Evolutionary conservation across 768 basidiomycete species (phyloP), one percentile per base, ranked within the genome.

Genomic region (Boletus rubroflammeus): DNA sequence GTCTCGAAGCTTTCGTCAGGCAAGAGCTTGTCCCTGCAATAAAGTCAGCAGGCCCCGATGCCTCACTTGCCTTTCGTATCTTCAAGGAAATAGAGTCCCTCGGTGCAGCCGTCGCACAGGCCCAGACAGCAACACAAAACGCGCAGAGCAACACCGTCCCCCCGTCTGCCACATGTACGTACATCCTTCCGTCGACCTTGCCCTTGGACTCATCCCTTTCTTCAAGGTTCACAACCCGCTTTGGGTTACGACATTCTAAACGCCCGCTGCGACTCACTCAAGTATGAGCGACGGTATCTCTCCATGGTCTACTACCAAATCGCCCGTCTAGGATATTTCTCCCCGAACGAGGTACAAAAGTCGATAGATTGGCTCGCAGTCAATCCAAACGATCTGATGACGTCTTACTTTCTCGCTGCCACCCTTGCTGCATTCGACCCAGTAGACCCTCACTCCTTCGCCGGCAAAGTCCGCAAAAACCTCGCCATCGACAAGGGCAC

Each of bases 291-390:
- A 57, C 80, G 87, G 11, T 75, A 78, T 46, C 78, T 93, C 5
- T 82, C 83, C 19, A 76, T 78, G n/a, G 76, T 81, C 14, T 76
- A 90, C 34, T 83, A 79, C 67, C 73, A 81, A 25, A 73, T 92
- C 51, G 78, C 83, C 19, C 80, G 85, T 28, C 72, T 85, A 42
- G 88, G 86, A 1, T 78, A 78, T 60, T 69, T 91, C 39, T 74
- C 78, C 1, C 73, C 82, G 0, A 72, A 69, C 52, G 90, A 93
- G 58, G 68, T 92, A 25, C 81, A 81, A 61, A 70, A 70, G 40
- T 70, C 87, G 26, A 72, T 89, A n/a, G 83, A 89, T 47, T 90
- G 91, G 86, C 76, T 93, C 8, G 74, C 80, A 17, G 67, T 71
- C 23, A 81, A 84, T 58, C 77, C 84, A n/a, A 81, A 81, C 47